Evolutionary conservation across 805 yeast species (phyloP).

Genomic region (Saccharomycopsis synnaedendra): DNA sequence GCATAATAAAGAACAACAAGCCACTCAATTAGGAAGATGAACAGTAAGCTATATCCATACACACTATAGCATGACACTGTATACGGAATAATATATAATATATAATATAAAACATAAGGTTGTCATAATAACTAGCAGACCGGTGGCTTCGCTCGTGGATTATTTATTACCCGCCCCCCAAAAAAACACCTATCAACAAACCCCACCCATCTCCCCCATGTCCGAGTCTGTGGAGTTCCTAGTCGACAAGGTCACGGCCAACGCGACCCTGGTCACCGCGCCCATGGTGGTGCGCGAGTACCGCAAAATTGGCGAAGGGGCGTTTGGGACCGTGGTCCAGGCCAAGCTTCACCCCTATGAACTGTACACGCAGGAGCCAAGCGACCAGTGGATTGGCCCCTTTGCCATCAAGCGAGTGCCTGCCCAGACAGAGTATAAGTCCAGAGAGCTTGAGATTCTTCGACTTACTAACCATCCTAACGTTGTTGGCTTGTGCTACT

Average conservation of each 20-base stretch:
- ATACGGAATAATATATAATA: too few relatives aligned
- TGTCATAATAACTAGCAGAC: too few relatives aligned
- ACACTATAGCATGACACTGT: too few relatives aligned
- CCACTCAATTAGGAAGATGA: too few relatives aligned
- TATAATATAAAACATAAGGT: too few relatives aligned
- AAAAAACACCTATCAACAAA: too few relatives aligned
- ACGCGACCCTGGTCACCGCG: constrained; percentile 36
- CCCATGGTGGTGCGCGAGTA: constrained; percentile 64
- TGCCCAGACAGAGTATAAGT: constrained; percentile 78
- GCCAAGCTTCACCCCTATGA: constrained; percentile 40
- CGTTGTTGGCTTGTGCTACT: constrained; percentile 56
- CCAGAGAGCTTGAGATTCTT: constrained; percentile 68
- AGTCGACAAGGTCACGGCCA: constrained; percentile 53
- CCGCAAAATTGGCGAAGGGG: constrained; percentile 75
- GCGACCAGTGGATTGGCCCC: constrained; percentile 57
- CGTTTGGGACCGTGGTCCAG: constrained; percentile 76
- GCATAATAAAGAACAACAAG: too few relatives aligned
- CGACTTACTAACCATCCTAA: constrained; percentile 73
- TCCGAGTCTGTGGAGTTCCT: constrained; percentile 27
- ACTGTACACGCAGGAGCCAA: constrained; percentile 15
- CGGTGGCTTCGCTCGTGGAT: too few relatives aligned
- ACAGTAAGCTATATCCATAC: too few relatives aligned
- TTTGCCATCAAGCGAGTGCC: constrained; percentile 79
- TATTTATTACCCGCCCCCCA: too few relatives aligned
- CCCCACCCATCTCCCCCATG: too few relatives aligned